Evolutionary conservation across 345 rosid genomes (phyloP), one percentile per base, ranked within the genome.

Genomic region (Arabidopsis suecica): DNA sequence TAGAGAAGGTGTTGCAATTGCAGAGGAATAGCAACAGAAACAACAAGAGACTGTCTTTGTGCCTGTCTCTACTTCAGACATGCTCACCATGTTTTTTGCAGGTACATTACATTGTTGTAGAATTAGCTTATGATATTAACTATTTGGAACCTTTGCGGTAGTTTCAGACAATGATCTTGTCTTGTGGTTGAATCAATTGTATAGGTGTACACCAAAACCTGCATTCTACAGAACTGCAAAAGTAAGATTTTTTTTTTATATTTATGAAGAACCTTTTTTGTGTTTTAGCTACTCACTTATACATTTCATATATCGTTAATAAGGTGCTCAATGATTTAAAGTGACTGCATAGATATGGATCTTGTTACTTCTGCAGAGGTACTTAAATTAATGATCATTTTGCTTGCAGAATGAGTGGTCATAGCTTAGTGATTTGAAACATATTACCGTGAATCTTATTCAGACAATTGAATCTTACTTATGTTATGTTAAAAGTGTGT

Each of bases 31-130:
- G 8, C 8, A 45, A 28, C 78, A 71, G 54, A 5, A 6, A 44
- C 72, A 72, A 42, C 88, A 82, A 51, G 84, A 83, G 67, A 70
- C 88, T 7, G 93, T 89, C 67, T 84, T 88, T 41, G 87, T 87
- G 33, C 89, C 92, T 59, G 92, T 91, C 72, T 91, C 97, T 66
- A 83, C 97, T 75, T 87, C 96, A n/a, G 97, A 90, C 82, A 84
- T 81, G 73, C 93, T 93, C 73, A 87, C 84, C 76, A 89, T 93
- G 96, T 79, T 58, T 23, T 13, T 2, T 5, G 37, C 18, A 28
- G 37, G 4, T 28, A 48, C 59, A 22, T 28, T 7, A 54, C 36
- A 28, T 54, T 54, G 18, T 54, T 54, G 18, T 6, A 54, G 18
- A 54, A 6, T 0, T 28, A 54, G 18, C 32, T 51, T 53, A 53